Evolutionary conservation across 345 rosid genomes (phyloP), one percentile per base, ranked within the genome.

Genomic region (Toxicodendron radicans): DNA sequence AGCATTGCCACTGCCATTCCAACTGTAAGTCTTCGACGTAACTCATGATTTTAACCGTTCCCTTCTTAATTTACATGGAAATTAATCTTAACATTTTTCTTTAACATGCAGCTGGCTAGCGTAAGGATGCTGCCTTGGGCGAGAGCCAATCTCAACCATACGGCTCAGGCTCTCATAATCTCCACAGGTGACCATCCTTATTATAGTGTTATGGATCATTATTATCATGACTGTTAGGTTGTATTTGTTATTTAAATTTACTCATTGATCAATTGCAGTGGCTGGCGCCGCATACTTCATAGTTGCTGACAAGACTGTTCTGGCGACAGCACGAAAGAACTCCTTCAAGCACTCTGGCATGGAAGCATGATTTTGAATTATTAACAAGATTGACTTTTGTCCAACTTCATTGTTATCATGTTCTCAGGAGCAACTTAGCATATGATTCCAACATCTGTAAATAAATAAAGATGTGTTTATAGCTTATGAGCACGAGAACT

Each of bases 111-210:
- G 98, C 61, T 95, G 84, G 97, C 85, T 4, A 87, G 90, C 77
- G 95, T 68, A 24, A 85, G 90, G 76, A 85, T 86, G 87, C 76
- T 87, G 76, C 97, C 97, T 0, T 89, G 97, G 99, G 99, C 97
- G 2, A 92, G 87, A 68, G 90, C 87, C 58, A 84, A 92, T 80
- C 94, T 95, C 59, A 95, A 92, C 78, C 92, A 78, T 84, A 87
- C 97, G 20, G 97, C 97, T 73, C 99, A 95, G 78, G 99, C 99
- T 76, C 99, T 95, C 69, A 87, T 95, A 54, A 73, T 95, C 67
- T 92, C 95, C 66, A 81, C 91, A 76, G 92, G 92, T 52, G 51
- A 20, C 48, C 20, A n/a, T 54, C 73, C 52, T 16, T 51, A 2
- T 46, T 41, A 23, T n/a, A 18, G 45, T 20, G 32, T 13, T 4